Evolutionary conservation across 129 eudicot species (phyloP), one percentile per base, ranked within the genome.

Genomic region (Chrysanthemum makinoi): DNA sequence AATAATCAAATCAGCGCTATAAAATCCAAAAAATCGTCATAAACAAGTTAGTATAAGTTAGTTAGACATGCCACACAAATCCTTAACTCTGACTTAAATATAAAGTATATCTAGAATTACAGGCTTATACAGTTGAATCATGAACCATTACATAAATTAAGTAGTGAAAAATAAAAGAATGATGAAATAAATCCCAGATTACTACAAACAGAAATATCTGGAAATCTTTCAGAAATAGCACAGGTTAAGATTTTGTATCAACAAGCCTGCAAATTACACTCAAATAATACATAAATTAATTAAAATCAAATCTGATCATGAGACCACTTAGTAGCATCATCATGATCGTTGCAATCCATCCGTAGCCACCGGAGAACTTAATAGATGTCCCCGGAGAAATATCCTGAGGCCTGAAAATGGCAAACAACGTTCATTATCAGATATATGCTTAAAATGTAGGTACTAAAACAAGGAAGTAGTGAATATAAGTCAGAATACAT

Each of bases 391-490:
- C 89, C 28, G 54, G 59, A 69, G 87, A 79, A 28, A 64, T 86
- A 63, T 83, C 83, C 73, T 88, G 89, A 43, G 91, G 89, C 96
- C 91, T 86, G 83, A 63, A 71, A 70, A 47, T 49, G 43, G 12
- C 66, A 74, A 24, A 6, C 47, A 46, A 15, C 28, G 55, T 44
- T 20, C 10, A 13, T n/a, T 30, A 49, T 74, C 16, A 74, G 59
- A 8, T 18, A 58, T 60, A 17, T 13, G 44, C 57, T 35, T 13
- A 50, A 17, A 69, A 17, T 17, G 72, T 5, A 8, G 46, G 46
- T 39, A 16, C 12, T 7, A 30, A 44, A 51, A 10, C n/a, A 17
- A 57, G 10, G 51, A 63, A 52, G 2, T 10, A 3, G 3, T 2
- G 5, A 58, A 16, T 44, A 17, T 7, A 17, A 50, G 54, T 26